Evolutionary conservation across 192 early-diverging fungal species (phyloP).

Genomic region (Bifiguratus adelaidae): DNA sequence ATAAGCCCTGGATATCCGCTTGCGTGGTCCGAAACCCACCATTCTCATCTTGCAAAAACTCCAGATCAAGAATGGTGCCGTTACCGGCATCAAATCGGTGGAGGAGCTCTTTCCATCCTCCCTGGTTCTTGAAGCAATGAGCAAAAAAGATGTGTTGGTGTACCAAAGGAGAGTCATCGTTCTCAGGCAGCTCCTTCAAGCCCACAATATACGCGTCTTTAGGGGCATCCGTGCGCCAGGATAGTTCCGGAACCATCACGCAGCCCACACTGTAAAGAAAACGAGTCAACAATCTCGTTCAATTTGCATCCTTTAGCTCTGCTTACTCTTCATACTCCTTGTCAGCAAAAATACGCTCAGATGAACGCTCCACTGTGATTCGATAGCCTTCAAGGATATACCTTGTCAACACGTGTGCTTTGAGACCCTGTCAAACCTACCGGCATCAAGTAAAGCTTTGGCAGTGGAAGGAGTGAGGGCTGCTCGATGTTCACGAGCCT

Average conservation of each 20-base stretch:
- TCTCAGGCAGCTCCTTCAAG: constrained; percentile 94
- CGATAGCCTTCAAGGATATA: constrained; percentile 45
- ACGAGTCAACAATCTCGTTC: background rate
- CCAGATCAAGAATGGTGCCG: constrained; percentile 85
- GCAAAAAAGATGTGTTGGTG: constrained; percentile 98
- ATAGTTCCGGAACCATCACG: constrained; percentile 61
- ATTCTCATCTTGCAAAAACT: constrained; percentile 80
- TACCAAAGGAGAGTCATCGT: constrained; percentile 76
- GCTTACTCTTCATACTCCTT: constrained; percentile 71
- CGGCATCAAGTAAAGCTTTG: constrained; percentile 67
- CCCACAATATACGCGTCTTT: constrained; percentile 88
- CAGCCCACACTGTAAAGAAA: constrained; percentile 56
- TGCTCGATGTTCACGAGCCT: constrained; percentile 90
- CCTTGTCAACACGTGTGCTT: background rate
- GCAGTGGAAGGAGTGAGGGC: constrained; percentile 79
- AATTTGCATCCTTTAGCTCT: background rate
- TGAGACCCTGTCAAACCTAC: constrained; percentile 11
- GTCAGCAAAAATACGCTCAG: constrained; percentile 81
- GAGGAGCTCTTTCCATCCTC: constrained; percentile 87
- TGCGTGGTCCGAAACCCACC: constrained; percentile 13
- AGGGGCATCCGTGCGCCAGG: constrained; percentile 81
- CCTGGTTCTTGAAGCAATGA: constrained; percentile 96
- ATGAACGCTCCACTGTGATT: constrained; percentile 81
- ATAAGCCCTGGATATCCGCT: background rate
- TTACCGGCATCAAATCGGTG: constrained; percentile 74